Conservation (phyloP, 2,329 filamentous ascomycete genomes). For the Trichoderma sp. region DNA sequence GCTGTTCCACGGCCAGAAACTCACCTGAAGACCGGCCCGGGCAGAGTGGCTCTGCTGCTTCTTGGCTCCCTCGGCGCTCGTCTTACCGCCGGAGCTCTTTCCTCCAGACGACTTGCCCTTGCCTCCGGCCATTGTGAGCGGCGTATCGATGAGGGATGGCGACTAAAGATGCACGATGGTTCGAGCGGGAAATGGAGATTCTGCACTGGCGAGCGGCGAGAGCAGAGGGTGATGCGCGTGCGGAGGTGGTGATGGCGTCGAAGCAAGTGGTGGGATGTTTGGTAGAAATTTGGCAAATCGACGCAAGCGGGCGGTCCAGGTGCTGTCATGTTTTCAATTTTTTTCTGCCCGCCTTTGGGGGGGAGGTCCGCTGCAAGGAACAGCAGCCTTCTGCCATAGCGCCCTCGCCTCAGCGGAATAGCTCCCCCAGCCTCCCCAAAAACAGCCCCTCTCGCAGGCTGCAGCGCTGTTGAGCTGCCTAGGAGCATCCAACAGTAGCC, state of each 20-base stretch:
- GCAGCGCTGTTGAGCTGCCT: not conserved
- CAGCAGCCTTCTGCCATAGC: slow-evolving; percentile 18
- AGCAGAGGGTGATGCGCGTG: slow-evolving; percentile 21
- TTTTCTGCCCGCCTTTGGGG: not conserved
- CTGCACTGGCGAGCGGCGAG: slow-evolving; percentile 15
- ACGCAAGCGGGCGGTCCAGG: slow-evolving; percentile 27
- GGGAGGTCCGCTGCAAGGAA: slow-evolving; percentile 28
- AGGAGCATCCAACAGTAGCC: not conserved
- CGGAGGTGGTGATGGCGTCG: slow-evolving; percentile 22
- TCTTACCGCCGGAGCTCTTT: slow-evolving; percentile 84
- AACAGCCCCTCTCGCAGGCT: not conserved
- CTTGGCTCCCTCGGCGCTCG: slow-evolving; percentile 66
- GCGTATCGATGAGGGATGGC: slow-evolving; percentile 16
- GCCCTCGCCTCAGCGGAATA: slow-evolving; percentile 10
- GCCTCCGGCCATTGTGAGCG: slow-evolving; percentile 70
- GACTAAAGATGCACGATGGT: not conserved
- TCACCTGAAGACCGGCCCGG: slow-evolving; percentile 93
- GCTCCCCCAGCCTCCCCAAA: slow-evolving; percentile 19
- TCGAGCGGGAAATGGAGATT: slow-evolving; percentile 8
- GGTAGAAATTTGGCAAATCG: slow-evolving; percentile 33
- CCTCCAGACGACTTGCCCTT: slow-evolving; percentile 93
- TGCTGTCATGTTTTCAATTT: slow-evolving; percentile 30
- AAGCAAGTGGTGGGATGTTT: slow-evolving; percentile 23
- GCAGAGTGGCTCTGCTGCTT: slow-evolving; percentile 96
- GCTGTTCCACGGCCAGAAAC: slow-evolving; percentile 40